Evolutionary conservation across 148 eudicot genomes (phyloP).

Genomic region (Euryodendron excelsum): DNA sequence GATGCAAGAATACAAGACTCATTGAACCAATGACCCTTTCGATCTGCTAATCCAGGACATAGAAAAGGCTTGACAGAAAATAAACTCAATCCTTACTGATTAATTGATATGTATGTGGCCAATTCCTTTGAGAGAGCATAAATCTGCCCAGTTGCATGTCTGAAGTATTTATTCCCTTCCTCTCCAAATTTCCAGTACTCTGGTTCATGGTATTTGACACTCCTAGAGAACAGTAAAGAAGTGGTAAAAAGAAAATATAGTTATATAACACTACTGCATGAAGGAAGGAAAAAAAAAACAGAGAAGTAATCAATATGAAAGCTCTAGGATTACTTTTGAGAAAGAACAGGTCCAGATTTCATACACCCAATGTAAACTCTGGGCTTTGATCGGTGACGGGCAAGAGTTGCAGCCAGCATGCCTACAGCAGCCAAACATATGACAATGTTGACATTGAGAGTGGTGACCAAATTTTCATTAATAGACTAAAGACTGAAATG

Average conservation of each 20-base stretch:
- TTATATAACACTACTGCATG: neutral
- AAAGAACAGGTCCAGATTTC: slow-evolving; percentile 96
- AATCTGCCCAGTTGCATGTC: slow-evolving; percentile 98
- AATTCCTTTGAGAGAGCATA: slow-evolving; percentile 93
- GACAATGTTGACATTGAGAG: neutral
- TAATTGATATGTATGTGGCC: slow-evolving; percentile 84
- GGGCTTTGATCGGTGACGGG: slow-evolving; percentile 78
- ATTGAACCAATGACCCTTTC: neutral
- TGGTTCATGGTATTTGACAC: slow-evolving; percentile 91
- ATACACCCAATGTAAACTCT: slow-evolving; percentile 93
- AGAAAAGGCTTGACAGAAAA: neutral
- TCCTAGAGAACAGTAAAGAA: slow-evolving; percentile 39
- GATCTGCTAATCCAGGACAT: neutral
- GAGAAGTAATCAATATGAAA: neutral
- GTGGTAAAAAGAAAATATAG: neutral
- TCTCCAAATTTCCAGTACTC: slow-evolving; percentile 98
- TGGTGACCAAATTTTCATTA: neutral
- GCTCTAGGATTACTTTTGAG: slow-evolving; percentile 61
- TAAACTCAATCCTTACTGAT: slow-evolving; percentile 60
- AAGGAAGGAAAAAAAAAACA: neutral
- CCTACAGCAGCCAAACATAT: slow-evolving; percentile 39
- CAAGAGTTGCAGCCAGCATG: slow-evolving; percentile 80
- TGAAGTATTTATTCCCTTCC: slow-evolving; percentile 91
- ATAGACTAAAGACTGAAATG: neutral
- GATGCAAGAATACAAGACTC: neutral